phyloP scores from a whole-genome alignment of 208 protist genomes.

The Wallacemonas rigidus region DNA sequence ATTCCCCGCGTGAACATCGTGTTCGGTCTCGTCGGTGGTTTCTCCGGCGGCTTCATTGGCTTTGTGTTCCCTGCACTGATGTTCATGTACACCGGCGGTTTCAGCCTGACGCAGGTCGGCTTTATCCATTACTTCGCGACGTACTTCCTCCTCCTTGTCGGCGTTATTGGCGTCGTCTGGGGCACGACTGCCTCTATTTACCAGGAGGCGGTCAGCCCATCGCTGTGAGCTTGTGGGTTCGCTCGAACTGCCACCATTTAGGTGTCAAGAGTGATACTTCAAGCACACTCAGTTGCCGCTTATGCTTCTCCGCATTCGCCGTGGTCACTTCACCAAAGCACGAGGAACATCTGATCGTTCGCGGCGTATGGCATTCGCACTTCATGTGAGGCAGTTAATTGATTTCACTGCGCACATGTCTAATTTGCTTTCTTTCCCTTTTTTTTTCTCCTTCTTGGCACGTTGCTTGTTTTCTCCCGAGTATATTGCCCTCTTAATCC shows the following conservation, averaged over 20 bases:
- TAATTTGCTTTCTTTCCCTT: neutral
- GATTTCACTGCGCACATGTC: neutral
- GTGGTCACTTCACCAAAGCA: too few species aligned
- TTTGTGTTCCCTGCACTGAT: conserved; percentile 66
- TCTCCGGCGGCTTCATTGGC: conserved; percentile 70
- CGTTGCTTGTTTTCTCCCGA: too few species aligned
- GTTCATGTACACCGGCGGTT: conserved; percentile 66
- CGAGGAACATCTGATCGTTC: too few species aligned
- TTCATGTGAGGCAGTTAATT: neutral
- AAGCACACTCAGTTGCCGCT: neutral
- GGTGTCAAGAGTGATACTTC: neutral
- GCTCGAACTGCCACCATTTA: neutral
- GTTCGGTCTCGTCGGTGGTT: conserved; percentile 71
- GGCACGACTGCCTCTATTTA: conserved; percentile 69
- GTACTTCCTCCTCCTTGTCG: conserved; percentile 54
- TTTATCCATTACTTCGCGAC: conserved; percentile 5
- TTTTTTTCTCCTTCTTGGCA: neutral
- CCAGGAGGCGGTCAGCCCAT: conserved; percentile 23
- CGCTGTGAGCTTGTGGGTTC: neutral
- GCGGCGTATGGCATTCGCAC: too few species aligned
- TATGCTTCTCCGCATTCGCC: too few species aligned
- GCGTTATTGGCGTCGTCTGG: conserved; percentile 67
- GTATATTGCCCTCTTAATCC: neutral
- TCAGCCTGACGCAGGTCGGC: conserved; percentile 19
- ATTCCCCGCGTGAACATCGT: conserved; percentile 70